Base-by-base conservation (phyloP, 495 filamentous ascomycete species). In the Pseudomonodictys pantanalensis region DNA sequence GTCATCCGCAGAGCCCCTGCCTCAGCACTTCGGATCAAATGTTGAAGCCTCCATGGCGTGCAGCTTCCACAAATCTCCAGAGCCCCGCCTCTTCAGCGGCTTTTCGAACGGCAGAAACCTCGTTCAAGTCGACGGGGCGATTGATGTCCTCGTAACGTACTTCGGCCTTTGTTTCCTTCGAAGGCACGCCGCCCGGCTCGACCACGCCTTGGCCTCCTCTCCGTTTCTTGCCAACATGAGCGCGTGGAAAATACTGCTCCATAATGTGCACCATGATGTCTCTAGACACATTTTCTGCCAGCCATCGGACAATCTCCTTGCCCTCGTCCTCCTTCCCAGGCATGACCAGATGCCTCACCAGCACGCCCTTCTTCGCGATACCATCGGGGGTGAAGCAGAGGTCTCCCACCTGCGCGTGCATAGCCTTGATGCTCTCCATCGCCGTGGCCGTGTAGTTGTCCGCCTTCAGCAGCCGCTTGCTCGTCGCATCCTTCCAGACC, bases 321-420 rank as follows among this genome's bases (percentile, higher is more conserved):
- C 85, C 83, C 67, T 91, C 87, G 20, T 80, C 78, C 61, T 85
- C 86, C 68, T 79, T 79, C 0, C 86, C 85, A 0, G 87, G 88
- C 87, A 91, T 91, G 5, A 91, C 86, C 0, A 92, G 75, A 73
- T 91, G 88, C 30, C 88, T 74, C 1, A 91, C 72, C 0, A 92
- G 69, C 0, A 92, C 73, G 0, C 89, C 88, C 53, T 77, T 85
- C 71, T 87, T 86, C 4, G 88, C 88, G 45, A 91, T 81, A 0
- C 87, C 87, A 69, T 91, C 87, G 1, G 77, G 76, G 0, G 87
- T 89, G 66, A 92, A 91, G 69, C 81, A 83, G 17, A 91, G 70
- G 64, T 91, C 87, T 2, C 88, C 87, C 0, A 91, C 88, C 61
- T 91, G 87, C 3, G 73, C 76, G 60, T 89, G 81, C 88, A 91